Conservation (phyloP, 345 rosid species). For the Arabis hirsuta region DNA sequence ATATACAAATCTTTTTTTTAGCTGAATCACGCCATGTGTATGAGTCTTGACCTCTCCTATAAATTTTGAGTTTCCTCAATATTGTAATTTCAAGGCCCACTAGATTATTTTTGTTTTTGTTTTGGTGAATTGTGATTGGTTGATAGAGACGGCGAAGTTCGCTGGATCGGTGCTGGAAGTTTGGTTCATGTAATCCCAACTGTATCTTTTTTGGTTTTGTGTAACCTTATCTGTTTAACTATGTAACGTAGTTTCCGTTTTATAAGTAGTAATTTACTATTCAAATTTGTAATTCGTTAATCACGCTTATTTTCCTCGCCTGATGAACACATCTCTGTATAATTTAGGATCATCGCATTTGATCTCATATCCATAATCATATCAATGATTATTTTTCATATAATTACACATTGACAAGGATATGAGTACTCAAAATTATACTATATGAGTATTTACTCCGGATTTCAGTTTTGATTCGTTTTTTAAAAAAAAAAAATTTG, state of each 20-base stretch:
- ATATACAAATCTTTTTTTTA: background rate
- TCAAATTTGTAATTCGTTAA: background rate
- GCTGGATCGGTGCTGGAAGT: slow-evolving; percentile 41
- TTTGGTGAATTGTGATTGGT: slow-evolving; percentile 37
- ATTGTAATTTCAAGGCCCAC: slow-evolving; percentile 29
- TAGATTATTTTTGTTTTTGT: background rate
- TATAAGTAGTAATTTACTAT: background rate
- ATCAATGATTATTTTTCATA: no score
- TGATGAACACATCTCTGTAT: no score
- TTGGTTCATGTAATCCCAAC: slow-evolving; percentile 25
- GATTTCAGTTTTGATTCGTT: background rate
- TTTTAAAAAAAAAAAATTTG: no score
- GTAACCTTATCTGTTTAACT: slow-evolving; percentile 39
- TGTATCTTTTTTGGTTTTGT: slow-evolving; percentile 10
- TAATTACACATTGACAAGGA: background rate
- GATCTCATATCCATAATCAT: no score
- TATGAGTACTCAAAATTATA: no score
- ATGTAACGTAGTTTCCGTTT: slow-evolving; percentile 3
- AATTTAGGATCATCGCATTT: no score
- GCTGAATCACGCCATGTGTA: slow-evolving; percentile 37
- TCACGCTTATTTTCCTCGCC: background rate
- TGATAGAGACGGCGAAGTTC: slow-evolving; percentile 40
- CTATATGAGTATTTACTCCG: no score
- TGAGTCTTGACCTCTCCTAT: slow-evolving; percentile 25
- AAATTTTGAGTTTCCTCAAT: slow-evolving; percentile 34